Conservation (phyloP, 2,329 filamentous ascomycete species). For the Xylaria polymorpha region DNA sequence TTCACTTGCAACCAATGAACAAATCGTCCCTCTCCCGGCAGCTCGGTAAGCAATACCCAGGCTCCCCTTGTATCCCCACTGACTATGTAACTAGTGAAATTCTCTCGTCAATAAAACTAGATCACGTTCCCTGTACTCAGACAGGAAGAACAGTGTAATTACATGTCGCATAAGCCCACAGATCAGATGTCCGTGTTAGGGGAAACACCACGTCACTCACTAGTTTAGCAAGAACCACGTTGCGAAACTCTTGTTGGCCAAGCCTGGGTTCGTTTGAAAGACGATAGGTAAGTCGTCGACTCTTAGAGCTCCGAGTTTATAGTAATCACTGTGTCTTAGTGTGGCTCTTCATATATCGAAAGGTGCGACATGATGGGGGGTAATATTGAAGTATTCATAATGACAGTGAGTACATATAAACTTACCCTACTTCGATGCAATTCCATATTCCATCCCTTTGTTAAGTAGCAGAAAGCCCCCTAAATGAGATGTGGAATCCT, state of each 20-base stretch:
- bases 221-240: constrained; percentile 9
- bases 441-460: neutral
- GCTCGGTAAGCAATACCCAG: constrained; percentile 23
- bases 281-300: constrained; percentile 2
- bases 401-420: neutral
- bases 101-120: constrained; percentile 17
- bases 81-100: constrained; percentile 9
- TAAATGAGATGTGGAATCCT: neutral
- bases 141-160: constrained; percentile 13
- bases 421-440: neutral
- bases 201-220: neutral
- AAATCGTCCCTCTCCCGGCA: constrained; percentile 24
- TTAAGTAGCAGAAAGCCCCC: neutral
- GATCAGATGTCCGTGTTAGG: constrained; percentile 11
- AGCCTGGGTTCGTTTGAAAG: neutral
- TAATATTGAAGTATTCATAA: neutral
- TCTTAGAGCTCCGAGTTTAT: neutral
- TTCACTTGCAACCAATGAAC: constrained; percentile 27
- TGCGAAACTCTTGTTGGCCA: neutral
- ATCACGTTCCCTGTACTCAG: constrained; percentile 12
- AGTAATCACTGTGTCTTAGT: neutral
- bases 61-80: constrained; percentile 28
- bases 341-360: neutral
- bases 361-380: constrained; percentile 1
- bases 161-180: constrained; percentile 19